These are phyloP conservation scores for Fonsecaea erecta DNA, from an alignment of 2,329 filamentous ascomycete genomes.

Conservation along the genomic window DNA sequence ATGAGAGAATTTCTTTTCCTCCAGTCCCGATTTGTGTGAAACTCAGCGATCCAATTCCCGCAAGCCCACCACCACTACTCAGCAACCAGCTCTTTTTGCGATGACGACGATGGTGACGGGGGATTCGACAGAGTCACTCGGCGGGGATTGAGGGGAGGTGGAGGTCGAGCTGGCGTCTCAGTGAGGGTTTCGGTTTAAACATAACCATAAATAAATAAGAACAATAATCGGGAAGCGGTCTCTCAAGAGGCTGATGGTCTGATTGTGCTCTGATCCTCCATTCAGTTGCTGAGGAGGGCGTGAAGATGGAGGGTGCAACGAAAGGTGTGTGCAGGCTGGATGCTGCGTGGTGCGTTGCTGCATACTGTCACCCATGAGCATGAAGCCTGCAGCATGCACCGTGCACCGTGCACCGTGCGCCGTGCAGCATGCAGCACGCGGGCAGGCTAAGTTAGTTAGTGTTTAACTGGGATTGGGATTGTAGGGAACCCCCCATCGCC, in stretches of 20 bases:
- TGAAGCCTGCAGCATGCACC: background rate
- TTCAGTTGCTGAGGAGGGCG: background rate
- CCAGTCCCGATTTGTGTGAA: slow-evolving; percentile 5
- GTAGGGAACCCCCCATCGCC: background rate
- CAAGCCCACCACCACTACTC: background rate
- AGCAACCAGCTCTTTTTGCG: background rate
- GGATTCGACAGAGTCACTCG: background rate
- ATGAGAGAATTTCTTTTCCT: slow-evolving; percentile 5
- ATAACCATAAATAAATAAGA: background rate
- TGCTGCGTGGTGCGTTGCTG: too few species aligned
- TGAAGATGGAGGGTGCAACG: background rate
- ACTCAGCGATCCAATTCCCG: background rate
- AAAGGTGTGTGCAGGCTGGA: background rate
- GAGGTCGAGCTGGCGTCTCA: background rate
- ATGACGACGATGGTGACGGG: background rate
- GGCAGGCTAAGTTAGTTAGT: slow-evolving; percentile 1
- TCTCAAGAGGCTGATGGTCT: background rate
- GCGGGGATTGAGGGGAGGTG: background rate
- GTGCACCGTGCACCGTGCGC: background rate
- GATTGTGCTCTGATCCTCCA: background rate
- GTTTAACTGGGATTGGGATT: background rate
- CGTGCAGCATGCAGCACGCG: background rate
- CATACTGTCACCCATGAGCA: background rate
- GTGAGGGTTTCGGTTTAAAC: background rate
- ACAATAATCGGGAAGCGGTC: background rate